phyloP scores from a whole-genome alignment of 306 rosid species.

The Cajanus cajan region DNA sequence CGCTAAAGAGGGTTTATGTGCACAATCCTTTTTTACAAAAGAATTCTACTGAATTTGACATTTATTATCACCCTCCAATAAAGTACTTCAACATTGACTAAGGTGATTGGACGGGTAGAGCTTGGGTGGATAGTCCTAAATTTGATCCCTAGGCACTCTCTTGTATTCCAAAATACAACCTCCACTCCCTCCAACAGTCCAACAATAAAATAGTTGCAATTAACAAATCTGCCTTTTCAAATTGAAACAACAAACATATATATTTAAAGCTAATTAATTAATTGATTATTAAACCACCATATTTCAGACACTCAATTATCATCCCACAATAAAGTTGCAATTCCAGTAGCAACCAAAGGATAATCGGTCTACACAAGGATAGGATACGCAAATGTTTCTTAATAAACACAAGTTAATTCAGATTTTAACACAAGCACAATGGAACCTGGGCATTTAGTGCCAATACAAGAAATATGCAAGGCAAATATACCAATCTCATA shows the following conservation, averaged over 20 bases:
- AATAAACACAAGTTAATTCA: neutral
- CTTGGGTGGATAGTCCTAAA: conserved; percentile 11
- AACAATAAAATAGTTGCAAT: neutral
- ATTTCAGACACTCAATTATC: conserved; percentile 2
- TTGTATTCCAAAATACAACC: neutral
- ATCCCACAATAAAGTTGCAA: conserved; percentile 12
- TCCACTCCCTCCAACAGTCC: neutral
- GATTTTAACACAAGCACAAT: neutral
- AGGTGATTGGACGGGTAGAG: neutral
- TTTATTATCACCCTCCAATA: conserved; percentile 12
- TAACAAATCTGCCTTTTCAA: conserved; percentile 2
- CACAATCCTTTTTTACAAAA: neutral
- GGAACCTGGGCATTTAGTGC: neutral
- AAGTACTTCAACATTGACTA: conserved; percentile 12
- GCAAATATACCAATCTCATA: neutral
- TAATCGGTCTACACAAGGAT: conserved; percentile 4
- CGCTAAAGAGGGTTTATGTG: too few species aligned
- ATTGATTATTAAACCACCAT: neutral
- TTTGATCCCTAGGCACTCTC: neutral
- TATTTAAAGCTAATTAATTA: neutral
- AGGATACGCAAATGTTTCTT: neutral
- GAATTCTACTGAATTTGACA: conserved; percentile 21
- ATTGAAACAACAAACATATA: neutral
- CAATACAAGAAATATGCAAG: conserved; percentile 5
- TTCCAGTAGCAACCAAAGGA: conserved; percentile 1